A percentile compares a stretch with the other conserved stretches of the same genome.
Conservation (phyloP, 306 rosid genomes). For the Trichosanthes cucumerina region DNA sequence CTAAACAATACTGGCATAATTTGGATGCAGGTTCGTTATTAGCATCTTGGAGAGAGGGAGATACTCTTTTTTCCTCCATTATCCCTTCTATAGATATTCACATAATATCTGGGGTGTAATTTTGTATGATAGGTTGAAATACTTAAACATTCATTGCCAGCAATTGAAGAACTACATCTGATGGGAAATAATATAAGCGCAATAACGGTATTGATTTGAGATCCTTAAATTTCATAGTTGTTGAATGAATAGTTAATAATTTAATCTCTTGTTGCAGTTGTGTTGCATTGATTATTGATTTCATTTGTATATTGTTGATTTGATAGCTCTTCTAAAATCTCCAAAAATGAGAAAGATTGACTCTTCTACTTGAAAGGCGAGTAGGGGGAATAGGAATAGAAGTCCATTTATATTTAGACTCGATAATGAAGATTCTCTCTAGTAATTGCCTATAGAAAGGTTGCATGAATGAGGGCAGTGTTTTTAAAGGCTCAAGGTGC, state of each 20-base stretch:
- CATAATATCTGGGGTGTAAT: conserved; percentile 17
- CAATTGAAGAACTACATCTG: conserved; percentile 82
- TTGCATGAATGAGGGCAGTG: neutral
- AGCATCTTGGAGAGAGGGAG: neutral
- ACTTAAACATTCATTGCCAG: conserved; percentile 47
- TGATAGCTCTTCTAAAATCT: neutral
- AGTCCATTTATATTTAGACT: neutral
- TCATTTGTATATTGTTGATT: neutral
- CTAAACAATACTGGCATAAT: conserved; percentile 56
- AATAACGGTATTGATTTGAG: conserved; percentile 36
- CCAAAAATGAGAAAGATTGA: neutral
- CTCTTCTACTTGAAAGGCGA: neutral
- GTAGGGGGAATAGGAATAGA: neutral
- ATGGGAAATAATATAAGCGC: conserved; percentile 68
- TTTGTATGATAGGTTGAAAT: conserved; percentile 56
- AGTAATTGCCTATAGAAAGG: neutral
- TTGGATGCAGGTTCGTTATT: conserved; percentile 58
- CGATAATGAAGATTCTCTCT: neutral
- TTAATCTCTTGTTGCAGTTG: neutral
- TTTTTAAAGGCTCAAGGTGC: too few relatives aligned
- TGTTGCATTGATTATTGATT: neutral
- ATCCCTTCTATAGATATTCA: neutral
- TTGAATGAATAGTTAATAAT: neutral
- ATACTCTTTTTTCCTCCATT: neutral
- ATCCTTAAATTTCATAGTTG: neutral